Evolutionary conservation across 208 protist species (phyloP).

Genomic region (Trichomonas vaginalis): DNA sequence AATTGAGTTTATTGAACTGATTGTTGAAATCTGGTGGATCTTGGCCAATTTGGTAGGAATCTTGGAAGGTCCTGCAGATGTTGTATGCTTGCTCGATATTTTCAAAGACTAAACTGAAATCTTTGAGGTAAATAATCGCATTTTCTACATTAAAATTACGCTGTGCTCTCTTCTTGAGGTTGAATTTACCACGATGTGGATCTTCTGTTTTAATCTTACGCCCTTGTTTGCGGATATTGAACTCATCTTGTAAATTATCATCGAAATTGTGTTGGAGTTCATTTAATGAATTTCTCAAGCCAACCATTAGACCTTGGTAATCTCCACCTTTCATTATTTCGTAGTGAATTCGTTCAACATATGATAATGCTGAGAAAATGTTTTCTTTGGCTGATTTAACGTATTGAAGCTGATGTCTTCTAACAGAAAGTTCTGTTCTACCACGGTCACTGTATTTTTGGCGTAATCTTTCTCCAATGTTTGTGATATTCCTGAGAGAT

Average conservation of each 20-base stretch:
- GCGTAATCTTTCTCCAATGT: neutral
- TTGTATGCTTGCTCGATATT: neutral
- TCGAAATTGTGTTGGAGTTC: neutral
- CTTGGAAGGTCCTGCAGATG: neutral
- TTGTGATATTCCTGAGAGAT: neutral
- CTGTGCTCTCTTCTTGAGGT: neutral
- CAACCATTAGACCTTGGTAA: neutral
- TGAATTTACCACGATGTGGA: neutral
- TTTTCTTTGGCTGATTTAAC: neutral
- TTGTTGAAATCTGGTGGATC: neutral
- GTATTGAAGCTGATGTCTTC: neutral
- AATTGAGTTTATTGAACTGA: neutral
- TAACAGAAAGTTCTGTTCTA: neutral
- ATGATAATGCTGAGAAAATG: neutral
- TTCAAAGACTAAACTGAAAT: neutral
- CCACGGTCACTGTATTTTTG: neutral
- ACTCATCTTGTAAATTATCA: neutral
- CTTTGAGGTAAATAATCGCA: neutral
- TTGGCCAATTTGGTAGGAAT: neutral
- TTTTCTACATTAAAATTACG: neutral
- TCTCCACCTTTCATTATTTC: neutral
- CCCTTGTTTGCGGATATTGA: neutral
- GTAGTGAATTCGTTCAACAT: neutral
- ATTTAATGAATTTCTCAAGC: neutral
- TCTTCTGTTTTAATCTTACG: neutral